phyloP scores from a whole-genome alignment of 2,329 filamentous ascomycete genomes.

The Orbilia brochopaga region DNA sequence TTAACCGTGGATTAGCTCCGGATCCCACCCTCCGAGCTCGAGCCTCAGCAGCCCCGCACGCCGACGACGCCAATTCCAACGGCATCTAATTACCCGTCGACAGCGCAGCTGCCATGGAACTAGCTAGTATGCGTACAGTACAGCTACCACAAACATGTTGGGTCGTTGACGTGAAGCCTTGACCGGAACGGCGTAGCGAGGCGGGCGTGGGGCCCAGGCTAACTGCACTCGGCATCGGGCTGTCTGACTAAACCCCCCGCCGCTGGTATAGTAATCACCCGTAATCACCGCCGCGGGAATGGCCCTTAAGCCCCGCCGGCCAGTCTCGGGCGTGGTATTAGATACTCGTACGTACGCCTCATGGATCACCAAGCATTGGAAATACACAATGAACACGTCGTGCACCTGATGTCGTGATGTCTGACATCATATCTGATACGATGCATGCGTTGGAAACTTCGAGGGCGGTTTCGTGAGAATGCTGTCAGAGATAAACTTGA shows the following conservation, averaged over 20 bases:
- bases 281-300: slow-evolving; percentile 20
- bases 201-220: slow-evolving; percentile 6
- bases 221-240: neutral
- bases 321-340: slow-evolving; percentile 12
- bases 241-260: slow-evolving; percentile 44
- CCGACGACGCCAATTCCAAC: neutral
- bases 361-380: slow-evolving; percentile 48
- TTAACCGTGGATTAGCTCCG: neutral
- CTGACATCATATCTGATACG: no score
- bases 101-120: no score
- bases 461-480: no score
- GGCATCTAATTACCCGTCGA: no score
- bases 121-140: no score
- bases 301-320: neutral
- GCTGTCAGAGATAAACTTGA: no score
- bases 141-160: no score
- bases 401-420: neutral
- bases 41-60: neutral
- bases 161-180: neutral
- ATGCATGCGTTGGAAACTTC: no score
- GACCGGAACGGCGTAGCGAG: neutral
- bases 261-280: slow-evolving; percentile 49
- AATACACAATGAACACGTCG: slow-evolving; percentile 22
- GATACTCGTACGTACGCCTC: slow-evolving; percentile 1
- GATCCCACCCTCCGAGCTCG: neutral